A percentile compares a stretch with the other conserved stretches of the same genome.
phyloP scores from a whole-genome alignment of 805 yeast species.

The Kodamaea leandrae region DNA sequence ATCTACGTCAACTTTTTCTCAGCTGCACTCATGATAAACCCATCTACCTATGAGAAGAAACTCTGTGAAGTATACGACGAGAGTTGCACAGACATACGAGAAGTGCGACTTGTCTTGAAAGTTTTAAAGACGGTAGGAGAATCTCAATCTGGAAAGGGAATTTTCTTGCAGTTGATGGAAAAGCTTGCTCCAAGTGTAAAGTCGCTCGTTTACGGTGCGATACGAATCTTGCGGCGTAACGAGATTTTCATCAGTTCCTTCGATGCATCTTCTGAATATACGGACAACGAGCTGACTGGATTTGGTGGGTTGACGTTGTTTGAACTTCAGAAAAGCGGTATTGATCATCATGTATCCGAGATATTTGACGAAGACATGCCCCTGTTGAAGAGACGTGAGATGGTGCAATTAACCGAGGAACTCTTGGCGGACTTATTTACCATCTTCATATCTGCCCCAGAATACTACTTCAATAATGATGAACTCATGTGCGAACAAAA shows the following conservation, averaged over 20 bases:
- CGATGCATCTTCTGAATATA: too few species aligned
- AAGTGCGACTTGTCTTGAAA: slow-evolving; percentile 26
- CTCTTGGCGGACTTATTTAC: slow-evolving; percentile 31
- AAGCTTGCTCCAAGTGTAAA: slow-evolving; percentile 25
- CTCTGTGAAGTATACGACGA: slow-evolving; percentile 24
- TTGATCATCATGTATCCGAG: slow-evolving; percentile 5
- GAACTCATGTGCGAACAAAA: slow-evolving; percentile 20
- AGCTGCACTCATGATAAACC: slow-evolving; percentile 36
- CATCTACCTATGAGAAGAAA: slow-evolving; percentile 27
- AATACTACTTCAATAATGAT: slow-evolving; percentile 30
- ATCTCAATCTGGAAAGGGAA: slow-evolving; percentile 17
- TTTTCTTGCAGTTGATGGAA: slow-evolving; percentile 25
- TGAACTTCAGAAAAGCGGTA: slow-evolving; percentile 9
- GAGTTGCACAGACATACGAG: slow-evolving; percentile 22
- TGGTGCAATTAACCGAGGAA: slow-evolving; percentile 17
- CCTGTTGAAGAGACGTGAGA: background rate
- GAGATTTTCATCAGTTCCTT: slow-evolving; percentile 5
- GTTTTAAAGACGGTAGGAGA: slow-evolving; percentile 32
- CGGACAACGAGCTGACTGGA: slow-evolving; percentile 15
- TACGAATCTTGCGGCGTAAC: slow-evolving; percentile 17
- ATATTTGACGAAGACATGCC: background rate
- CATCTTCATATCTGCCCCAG: slow-evolving; percentile 34
- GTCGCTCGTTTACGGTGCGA: slow-evolving; percentile 24
- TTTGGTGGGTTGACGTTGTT: too few species aligned
- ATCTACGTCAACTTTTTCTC: slow-evolving; percentile 29